Evolutionary conservation across 306 rosid species (phyloP).

Genomic region (Pterocarpus santalinus): DNA sequence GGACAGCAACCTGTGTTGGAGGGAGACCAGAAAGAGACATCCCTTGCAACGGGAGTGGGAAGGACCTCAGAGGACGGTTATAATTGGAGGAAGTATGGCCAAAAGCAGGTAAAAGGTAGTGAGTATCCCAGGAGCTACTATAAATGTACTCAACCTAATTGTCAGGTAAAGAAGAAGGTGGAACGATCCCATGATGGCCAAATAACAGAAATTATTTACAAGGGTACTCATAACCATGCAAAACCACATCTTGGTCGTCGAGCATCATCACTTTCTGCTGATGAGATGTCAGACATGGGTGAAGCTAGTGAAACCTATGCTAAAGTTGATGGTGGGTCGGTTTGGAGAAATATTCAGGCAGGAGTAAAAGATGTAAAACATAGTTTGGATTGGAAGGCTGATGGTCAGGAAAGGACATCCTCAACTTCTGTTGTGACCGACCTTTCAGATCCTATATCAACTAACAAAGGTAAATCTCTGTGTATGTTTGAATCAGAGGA

Average conservation of each 20-base stretch:
- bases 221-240: constrained; percentile 82
- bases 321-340: constrained; percentile 59
- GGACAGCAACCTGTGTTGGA: constrained; percentile 49
- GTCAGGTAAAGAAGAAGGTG: constrained; percentile 92
- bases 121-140: constrained; percentile 95
- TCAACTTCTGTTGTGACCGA: constrained; percentile 67
- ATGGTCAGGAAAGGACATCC: constrained; percentile 73
- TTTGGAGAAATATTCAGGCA: constrained; percentile 64
- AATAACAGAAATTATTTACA: constrained; percentile 87
- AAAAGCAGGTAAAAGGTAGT: constrained; percentile 93
- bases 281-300: constrained; percentile 62
- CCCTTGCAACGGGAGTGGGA: constrained; percentile 51
- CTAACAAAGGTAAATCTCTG: constrained; percentile 55
- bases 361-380: constrained; percentile 54
- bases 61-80: constrained; percentile 86
- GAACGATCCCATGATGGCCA: constrained; percentile 93
- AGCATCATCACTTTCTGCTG: constrained; percentile 54
- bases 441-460: constrained; percentile 64
- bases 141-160: constrained; percentile 80
- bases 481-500: constrained; percentile 62
- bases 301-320: constrained; percentile 59
- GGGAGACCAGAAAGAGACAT: constrained; percentile 60
- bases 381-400: constrained; percentile 60
- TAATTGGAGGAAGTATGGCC: constrained; percentile 97
- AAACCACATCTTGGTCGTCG: constrained; percentile 72